Evolutionary conservation across 768 basidiomycete genomes (phyloP), one percentile per base, ranked within the genome.

Genomic region (Rhodosporidiobolus odoratus): DNA sequence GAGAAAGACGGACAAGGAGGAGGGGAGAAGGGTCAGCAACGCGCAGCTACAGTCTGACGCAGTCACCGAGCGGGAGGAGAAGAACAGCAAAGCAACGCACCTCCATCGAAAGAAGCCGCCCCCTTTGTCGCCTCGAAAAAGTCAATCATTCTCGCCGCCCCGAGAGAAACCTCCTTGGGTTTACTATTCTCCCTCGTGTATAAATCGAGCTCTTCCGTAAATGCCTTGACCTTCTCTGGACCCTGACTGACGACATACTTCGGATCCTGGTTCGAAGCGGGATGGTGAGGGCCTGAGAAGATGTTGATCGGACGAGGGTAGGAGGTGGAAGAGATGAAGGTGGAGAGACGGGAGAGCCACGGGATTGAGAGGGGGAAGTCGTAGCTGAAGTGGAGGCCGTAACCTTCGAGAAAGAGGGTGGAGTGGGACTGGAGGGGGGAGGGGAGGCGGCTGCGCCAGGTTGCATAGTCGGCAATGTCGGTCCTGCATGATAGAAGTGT

Each of bases 351-450:
- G 12, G 50, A 23, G 9, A 38, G 21, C 54, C 54, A 57, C 23
- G 35, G 35, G 13, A 25, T 38, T 19, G n/a, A 1, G 54, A 21
- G 35, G 21, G 54, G 54, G 21, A 57, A 35, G 15, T 57, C 3
- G 54, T 57, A 57, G 54, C 38, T 57, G 54, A 37, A 57, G 54
- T 57, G 54, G 35, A 57, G 23, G 54, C 54, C 54, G 17, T 25
- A 35, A 7, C 12, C 53, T 34, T 54, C 30, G 53, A 54, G 30
- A 19, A 5, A 57, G 35, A 57, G 9, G n/a, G 54, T 35, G 35
- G 54, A 57, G 4, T 35, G 9, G 19, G 6, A 2, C 54, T 57
- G 54, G 3, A 15, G 10, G 35, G 3, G 17, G 3, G 54, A 34
- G 6, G 54, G 35, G 2, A 37, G 54, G 3, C 3, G 34, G 21